Percentiles rank a stretch among this genome's conserved stretches.
These are phyloP conservation scores for Malassezia obtusa DNA, from an alignment of 1,284 basidiomycete genomes.

Conservation along the genomic window DNA sequence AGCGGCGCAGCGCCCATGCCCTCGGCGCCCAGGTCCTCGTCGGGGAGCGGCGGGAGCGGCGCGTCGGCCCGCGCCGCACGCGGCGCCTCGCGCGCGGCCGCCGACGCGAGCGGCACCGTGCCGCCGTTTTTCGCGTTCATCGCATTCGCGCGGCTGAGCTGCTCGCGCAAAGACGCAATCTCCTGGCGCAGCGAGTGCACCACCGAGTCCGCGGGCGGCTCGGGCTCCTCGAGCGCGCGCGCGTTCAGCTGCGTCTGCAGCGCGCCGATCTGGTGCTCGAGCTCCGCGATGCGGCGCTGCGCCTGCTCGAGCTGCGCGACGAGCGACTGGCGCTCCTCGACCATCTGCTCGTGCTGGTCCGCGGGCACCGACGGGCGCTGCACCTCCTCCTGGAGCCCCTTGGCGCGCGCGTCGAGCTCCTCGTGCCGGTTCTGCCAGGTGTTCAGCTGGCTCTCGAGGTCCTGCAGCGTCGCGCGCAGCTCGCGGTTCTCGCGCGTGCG, in stretches of 20 bases:
- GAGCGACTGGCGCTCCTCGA: constrained; percentile 67
- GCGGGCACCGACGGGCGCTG: constrained; percentile 65
- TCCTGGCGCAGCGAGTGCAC: constrained; percentile 79
- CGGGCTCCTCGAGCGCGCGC: constrained; percentile 51
- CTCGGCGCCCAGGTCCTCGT: too few species aligned
- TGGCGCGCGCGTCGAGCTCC: constrained; percentile 70
- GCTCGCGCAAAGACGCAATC: constrained; percentile 80
- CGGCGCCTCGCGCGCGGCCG: background rate
- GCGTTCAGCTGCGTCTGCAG: constrained; percentile 61
- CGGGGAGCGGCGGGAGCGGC: background rate
- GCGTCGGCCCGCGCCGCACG: background rate
- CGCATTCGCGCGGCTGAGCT: constrained; percentile 85
- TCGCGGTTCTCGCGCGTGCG: constrained; percentile 83
- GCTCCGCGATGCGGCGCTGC: constrained; percentile 64
- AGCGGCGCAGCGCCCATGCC: background rate
- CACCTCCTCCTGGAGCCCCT: constrained; percentile 64
- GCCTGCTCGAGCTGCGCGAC: constrained; percentile 73
- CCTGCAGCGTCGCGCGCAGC: constrained; percentile 62
- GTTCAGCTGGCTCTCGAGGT: constrained; percentile 74
- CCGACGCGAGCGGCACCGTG: constrained; percentile 23
- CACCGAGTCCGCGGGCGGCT: constrained; percentile 16
- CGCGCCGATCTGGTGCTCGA: constrained; percentile 71
- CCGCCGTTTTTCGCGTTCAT: constrained; percentile 44
- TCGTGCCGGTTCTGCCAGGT: constrained; percentile 79
- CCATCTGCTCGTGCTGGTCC: constrained; percentile 65